Base-by-base conservation (phyloP, 768 basidiomycete species). In the Pleurotus djamor region DNA sequence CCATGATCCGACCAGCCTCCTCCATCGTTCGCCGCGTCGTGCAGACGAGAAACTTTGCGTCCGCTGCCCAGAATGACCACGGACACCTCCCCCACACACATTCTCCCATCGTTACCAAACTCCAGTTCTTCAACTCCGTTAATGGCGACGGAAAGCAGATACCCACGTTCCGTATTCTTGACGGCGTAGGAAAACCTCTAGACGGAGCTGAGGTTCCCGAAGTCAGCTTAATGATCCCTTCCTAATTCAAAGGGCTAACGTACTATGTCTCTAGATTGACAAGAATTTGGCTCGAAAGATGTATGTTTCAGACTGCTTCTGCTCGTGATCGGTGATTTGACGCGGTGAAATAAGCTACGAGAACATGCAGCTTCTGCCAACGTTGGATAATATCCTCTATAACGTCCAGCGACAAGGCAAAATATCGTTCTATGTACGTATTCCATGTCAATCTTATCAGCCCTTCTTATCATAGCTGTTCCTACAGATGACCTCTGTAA, bases 341-440 rank as follows among this genome's bases (percentile, higher is more conserved):
- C 34, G 28, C 17, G 17, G 16, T 28, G 21, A 28, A 28, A n/a
- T 12, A 51, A 87, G 87, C 61, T 95, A 92, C 66, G 86, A 89
- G 70, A 76, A 87, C 59, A 94, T 93, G 89, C 82, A 83, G 58
- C 78, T 92, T 34, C 74, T 93, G 57, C 95, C 95, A 0, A 85
- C 87, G 43, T 75, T 96, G 69, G 95, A 97, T 74, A 94, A 87
- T 64, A 78, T 96, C 37, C 79, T 98, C 13, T 92, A 94, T 73
- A 95, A 95, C 65, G 86, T 95, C 7, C 95, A 98, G 69, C 84
- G 95, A 6, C 95, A 98, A 71, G 95, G 95, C 32, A 93, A 92
- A 72, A 93, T 93, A 64, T 91, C 90, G 4, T 94, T 94, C 72
- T 94, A 93, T 69, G 93, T 92, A 69, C 66, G 88, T 75, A 17